phyloP scores from a whole-genome alignment of 768 basidiomycete genomes.

The Postia placenta region DNA sequence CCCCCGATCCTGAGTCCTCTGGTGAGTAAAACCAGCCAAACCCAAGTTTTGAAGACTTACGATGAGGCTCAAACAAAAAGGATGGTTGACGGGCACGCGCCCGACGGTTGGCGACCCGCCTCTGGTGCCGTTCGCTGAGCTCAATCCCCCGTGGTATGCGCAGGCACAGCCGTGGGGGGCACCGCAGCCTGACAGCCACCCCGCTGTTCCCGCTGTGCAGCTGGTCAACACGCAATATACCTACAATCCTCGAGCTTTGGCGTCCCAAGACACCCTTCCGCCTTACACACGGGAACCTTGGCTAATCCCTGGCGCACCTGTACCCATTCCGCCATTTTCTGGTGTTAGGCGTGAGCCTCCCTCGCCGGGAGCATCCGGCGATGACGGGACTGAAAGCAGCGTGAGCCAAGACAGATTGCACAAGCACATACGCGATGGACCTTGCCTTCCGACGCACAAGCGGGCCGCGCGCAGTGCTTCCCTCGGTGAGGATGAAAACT shows the following conservation, averaged over 20 bases:
- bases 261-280: background rate
- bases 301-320: background rate
- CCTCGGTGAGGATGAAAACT: background rate
- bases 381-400: background rate
- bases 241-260: background rate
- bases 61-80: no score
- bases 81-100: no score
- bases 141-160: no score
- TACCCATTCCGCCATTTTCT: background rate
- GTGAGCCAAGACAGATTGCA: background rate
- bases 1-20: no score
- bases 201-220: background rate
- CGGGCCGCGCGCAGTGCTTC: background rate
- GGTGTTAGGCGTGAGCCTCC: background rate
- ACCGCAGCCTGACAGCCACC: background rate
- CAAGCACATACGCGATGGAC: no score
- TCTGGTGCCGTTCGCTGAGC: no score
- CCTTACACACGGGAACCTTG: no score
- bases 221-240: background rate
- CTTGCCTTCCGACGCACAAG: no score
- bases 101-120: no score
- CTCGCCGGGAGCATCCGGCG: background rate
- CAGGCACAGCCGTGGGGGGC: background rate
- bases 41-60: no score
- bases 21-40: no score